Conservation (phyloP, 140 eudicot genomes). For the Cichorium intybus region DNA sequence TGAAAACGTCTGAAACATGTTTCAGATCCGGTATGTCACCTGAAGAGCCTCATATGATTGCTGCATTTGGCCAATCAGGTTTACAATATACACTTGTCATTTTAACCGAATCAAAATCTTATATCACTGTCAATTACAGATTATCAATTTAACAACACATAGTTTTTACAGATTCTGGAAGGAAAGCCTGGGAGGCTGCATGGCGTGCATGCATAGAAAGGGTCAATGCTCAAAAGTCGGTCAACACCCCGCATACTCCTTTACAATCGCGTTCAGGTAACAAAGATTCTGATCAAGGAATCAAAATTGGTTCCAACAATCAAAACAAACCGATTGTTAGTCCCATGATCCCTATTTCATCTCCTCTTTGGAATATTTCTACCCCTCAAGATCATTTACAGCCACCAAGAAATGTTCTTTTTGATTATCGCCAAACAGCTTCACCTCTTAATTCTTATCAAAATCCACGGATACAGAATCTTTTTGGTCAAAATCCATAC, state of each 20-base stretch:
- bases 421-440: constrained; percentile 51
- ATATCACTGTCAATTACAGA: background rate
- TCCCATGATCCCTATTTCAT: constrained; percentile 69
- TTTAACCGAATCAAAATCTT: constrained; percentile 6
- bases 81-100: background rate
- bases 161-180: constrained; percentile 60
- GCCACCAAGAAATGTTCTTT: constrained; percentile 36
- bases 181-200: constrained; percentile 73
- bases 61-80: constrained; percentile 77
- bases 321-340: constrained; percentile 50
- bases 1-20: constrained; percentile 1
- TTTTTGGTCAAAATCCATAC: constrained; percentile 49
- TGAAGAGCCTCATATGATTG: constrained; percentile 74
- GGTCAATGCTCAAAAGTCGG: constrained; percentile 49
- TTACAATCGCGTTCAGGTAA: constrained; percentile 42
- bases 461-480: constrained; percentile 42
- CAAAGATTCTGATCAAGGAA: constrained; percentile 46
- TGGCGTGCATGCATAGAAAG: constrained; percentile 79
- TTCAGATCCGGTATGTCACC: constrained; percentile 79
- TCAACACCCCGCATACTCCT: constrained; percentile 55
- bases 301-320: constrained; percentile 34
- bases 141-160: background rate
- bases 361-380: constrained; percentile 89
- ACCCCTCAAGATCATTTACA: constrained; percentile 59
- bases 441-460: constrained; percentile 64